A percentile compares a stretch with the other conserved stretches of the same genome.
These are phyloP conservation scores for Fusarium sulawesiense DNA, from an alignment of 2,329 filamentous ascomycete species.

Conservation along the genomic window DNA sequence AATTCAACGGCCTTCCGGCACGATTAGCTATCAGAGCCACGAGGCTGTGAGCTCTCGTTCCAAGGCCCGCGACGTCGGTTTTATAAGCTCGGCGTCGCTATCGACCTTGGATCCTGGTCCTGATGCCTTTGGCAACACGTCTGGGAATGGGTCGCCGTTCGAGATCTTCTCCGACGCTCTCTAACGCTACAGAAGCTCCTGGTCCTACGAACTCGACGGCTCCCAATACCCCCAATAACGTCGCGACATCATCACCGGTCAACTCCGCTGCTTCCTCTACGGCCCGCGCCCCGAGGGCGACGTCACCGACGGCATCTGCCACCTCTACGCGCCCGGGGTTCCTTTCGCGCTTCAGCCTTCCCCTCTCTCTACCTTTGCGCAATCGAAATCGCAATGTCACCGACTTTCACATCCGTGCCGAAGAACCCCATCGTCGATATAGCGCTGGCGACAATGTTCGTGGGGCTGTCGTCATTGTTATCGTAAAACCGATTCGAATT, in stretches of 20 bases:
- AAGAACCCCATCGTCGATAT: constrained; percentile 83
- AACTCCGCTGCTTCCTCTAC: constrained; percentile 54
- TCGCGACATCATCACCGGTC: constrained; percentile 49
- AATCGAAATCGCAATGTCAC: constrained; percentile 72
- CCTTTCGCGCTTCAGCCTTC: constrained; percentile 64
- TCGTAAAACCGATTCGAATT: constrained; percentile 79
- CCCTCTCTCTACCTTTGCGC: constrained; percentile 62
- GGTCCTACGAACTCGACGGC: constrained; percentile 48
- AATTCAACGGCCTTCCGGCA: constrained; percentile 26
- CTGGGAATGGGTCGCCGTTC: constrained; percentile 47
- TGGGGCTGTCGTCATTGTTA: constrained; percentile 77
- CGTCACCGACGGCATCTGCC: constrained; percentile 41
- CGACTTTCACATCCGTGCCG: constrained; percentile 81
- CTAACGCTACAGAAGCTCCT: constrained; percentile 56
- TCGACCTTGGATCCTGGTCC: constrained; percentile 40
- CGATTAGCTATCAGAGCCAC: constrained; percentile 18
- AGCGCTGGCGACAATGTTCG: constrained; percentile 78
- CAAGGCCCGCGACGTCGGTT: constrained; percentile 37
- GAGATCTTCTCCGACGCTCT: constrained; percentile 49
- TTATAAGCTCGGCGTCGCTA: constrained; percentile 36
- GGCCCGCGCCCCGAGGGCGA: constrained; percentile 35
- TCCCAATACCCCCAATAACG: constrained; percentile 54
- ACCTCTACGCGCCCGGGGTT: constrained; percentile 52
- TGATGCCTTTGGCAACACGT: constrained; percentile 46
- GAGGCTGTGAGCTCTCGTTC: constrained; percentile 31